Evolutionary conservation across 1,139 yeast species (phyloP), one percentile per base, ranked within the genome.

Genomic region (Spencermartinsiella ligniputridi): DNA sequence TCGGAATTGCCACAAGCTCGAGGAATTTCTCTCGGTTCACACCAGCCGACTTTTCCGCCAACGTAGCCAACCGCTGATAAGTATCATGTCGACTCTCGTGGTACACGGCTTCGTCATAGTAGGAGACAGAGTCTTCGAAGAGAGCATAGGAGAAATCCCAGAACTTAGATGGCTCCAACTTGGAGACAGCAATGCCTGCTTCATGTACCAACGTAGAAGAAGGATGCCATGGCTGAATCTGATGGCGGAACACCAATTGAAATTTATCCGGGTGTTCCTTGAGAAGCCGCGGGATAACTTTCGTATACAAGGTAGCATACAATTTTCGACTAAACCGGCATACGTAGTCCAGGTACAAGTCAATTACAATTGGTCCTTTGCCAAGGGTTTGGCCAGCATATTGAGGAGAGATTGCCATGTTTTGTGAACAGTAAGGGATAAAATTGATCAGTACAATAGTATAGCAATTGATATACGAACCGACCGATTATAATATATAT

Each of bases 181-280:
- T 69, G 9, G 85, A 83, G 25, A 83, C 81, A 0, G 82, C 92
- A 37, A 88, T 64, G 0, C 84, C 75, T 37, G 86, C 84, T 57
- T 88, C 96, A 58, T 83, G 81, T 38, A 81, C 70, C 39, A 78
- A 67, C 8, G 76, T 74, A 1, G 90, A 81, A 44, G 78, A 75
- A 25, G 92, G 81, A 61, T 87, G 96, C 95, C 95, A 87, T 52
- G 94, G 92, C 64, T 87, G 95, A 32, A 83, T 71, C 29, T 82
- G 88, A 54, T 84, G 81, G 51, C 82, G 74, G 60, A 62, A 63
- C 35, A 63, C 59, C 49, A 61, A 63, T 55, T 79, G 79, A 56
- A 81, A 78, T 50, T 72, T 62, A 43, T 71, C 73, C 0, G 81
- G 78, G 49, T 72, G 68, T 42, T 68, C 63, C 39, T 64, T 51